phyloP scores from a whole-genome alignment of 1,284 basidiomycete genomes.

The Trametes versicolor region DNA sequence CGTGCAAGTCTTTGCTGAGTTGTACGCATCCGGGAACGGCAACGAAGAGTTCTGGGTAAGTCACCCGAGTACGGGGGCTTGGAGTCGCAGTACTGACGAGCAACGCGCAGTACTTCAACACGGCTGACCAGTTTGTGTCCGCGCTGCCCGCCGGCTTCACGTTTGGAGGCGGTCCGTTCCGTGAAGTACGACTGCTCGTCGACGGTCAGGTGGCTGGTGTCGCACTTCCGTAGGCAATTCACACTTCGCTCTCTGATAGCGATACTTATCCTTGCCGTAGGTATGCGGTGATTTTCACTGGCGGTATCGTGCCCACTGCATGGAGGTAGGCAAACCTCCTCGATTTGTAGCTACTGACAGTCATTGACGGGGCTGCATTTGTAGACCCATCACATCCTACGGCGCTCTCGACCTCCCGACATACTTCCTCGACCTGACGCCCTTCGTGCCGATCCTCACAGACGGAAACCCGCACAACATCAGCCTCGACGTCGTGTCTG shows the following conservation, averaged over 20 bases:
- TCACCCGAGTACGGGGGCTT: background rate
- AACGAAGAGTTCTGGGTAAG: conserved; percentile 83
- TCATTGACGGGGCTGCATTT: background rate
- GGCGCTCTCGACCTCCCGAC: conserved; percentile 83
- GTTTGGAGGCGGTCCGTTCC: conserved; percentile 75
- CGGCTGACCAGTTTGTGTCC: conserved; percentile 65
- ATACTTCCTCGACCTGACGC: conserved; percentile 82
- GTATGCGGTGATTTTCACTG: conserved; percentile 81
- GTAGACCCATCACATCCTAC: conserved; percentile 80
- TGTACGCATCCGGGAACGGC: conserved; percentile 78
- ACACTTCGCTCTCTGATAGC: background rate
- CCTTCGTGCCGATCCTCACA: conserved; percentile 77
- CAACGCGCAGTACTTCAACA: conserved; percentile 72
- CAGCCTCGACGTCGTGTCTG: conserved; percentile 77
- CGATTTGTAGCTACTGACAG: background rate
- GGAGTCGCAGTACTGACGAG: conserved; percentile 6
- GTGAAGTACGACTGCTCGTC: conserved; percentile 82
- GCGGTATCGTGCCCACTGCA: conserved; percentile 77
- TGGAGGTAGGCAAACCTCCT: conserved; percentile 66
- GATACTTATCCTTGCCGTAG: conserved; percentile 15
- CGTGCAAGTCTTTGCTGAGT: conserved; percentile 74
- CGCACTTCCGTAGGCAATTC: conserved; percentile 65
- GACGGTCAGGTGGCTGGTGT: conserved; percentile 80
- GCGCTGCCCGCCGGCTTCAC: conserved; percentile 64
- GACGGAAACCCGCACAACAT: conserved; percentile 76